Conservation (phyloP, 164 flowering plant genomes). For the Tetrastigma voinierianum region DNA sequence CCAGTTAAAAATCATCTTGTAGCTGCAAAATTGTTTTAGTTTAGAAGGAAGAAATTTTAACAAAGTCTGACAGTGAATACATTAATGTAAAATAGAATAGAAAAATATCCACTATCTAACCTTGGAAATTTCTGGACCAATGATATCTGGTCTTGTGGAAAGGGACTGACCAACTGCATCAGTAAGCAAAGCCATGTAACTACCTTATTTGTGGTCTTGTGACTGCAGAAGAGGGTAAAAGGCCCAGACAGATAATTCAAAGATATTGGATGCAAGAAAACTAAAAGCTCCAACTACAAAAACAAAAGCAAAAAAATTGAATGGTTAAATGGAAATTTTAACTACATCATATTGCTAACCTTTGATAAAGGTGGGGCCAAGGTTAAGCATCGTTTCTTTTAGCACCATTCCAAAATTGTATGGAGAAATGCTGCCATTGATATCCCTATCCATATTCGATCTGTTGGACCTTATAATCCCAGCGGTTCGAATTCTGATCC, state of each 20-base stretch:
- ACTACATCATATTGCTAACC: constrained; percentile 38
- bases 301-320: background rate
- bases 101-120: constrained; percentile 30
- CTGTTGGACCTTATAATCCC: constrained; percentile 30
- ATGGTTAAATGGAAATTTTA: constrained; percentile 4
- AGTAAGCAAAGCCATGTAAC: constrained; percentile 49
- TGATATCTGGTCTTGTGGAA: constrained; percentile 97
- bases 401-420: constrained; percentile 68
- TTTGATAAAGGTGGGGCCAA: constrained; percentile 96
- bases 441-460: constrained; percentile 25
- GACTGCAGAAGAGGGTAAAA: constrained; percentile 35
- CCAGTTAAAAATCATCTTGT: background rate
- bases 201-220: constrained; percentile 36
- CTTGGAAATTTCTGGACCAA: constrained; percentile 87
- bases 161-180: constrained; percentile 97
- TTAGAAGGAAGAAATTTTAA: too few species aligned
- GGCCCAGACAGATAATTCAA: constrained; percentile 18
- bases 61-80: background rate
- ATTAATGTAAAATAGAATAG: background rate
- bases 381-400: constrained; percentile 82
- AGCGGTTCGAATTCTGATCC: constrained; percentile 53
- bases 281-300: background rate
- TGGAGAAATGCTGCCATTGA: constrained; percentile 28
- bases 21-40: too few species aligned
- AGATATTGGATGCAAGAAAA: constrained; percentile 6